Evolutionary conservation across 371 early-diverging fungal species (phyloP).

Genomic region (Syncephalastrum racemosum): DNA sequence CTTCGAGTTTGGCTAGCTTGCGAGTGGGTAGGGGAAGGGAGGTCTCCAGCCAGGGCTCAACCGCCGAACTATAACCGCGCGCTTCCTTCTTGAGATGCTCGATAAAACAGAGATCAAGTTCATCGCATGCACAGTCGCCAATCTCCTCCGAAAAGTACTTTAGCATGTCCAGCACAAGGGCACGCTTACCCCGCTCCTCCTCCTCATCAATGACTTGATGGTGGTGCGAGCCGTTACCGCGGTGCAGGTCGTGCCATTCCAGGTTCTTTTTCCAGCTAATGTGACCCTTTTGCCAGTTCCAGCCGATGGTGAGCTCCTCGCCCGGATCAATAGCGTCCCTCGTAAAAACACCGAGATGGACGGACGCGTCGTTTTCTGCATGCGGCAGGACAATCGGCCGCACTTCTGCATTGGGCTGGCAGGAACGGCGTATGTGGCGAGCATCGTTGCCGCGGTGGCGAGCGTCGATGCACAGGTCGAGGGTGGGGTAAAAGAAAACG

Average conservation of each 20-base stretch:
- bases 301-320: slow-evolving; percentile 75
- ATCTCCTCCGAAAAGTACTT: slow-evolving; percentile 21
- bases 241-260: slow-evolving; percentile 21
- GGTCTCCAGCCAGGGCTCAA: too few species aligned
- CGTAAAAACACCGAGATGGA: slow-evolving; percentile 76
- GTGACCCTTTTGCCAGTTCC: slow-evolving; percentile 72
- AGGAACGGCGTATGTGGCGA: slow-evolving; percentile 71
- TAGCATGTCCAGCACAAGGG: slow-evolving; percentile 37
- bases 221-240: slow-evolving; percentile 8
- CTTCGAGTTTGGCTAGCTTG: background rate
- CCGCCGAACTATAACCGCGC: too few species aligned
- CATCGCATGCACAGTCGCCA: slow-evolving; percentile 50
- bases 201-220: slow-evolving; percentile 26
- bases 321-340: slow-evolving; percentile 55
- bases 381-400: slow-evolving; percentile 61
- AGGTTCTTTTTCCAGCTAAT: slow-evolving; percentile 33
- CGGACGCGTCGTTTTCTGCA: slow-evolving; percentile 29
- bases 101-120: slow-evolving; percentile 40
- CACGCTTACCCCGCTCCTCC: slow-evolving; percentile 32
- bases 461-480: slow-evolving; percentile 78
- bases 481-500: slow-evolving; percentile 71
- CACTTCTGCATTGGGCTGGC: slow-evolving; percentile 71
- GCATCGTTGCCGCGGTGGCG: slow-evolving; percentile 69
- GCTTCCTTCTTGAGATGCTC: slow-evolving; percentile 27
- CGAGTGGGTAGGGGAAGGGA: too few species aligned